A percentile compares a stretch with the other conserved stretches of the same genome.
Conservation (phyloP, 129 eudicot genomes). For the Pulicaria dysenterica region DNA sequence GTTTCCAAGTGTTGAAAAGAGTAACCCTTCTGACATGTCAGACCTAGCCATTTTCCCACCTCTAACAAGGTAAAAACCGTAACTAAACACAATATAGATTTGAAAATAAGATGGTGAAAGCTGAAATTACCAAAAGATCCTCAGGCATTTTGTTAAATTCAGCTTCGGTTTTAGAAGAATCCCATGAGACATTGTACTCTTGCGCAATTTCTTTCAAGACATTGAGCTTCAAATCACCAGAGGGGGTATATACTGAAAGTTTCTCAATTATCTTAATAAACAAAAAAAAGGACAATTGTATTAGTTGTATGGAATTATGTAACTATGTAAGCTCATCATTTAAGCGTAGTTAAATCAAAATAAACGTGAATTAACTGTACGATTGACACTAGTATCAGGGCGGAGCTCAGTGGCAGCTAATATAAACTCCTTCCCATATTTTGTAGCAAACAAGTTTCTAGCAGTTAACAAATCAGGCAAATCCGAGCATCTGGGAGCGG, state of each 20-base stretch:
- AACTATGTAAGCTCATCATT: not conserved
- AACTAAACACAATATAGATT: not conserved
- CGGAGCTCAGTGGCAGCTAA: conserved; percentile 93
- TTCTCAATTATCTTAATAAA: conserved; percentile 81
- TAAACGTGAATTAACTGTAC: conserved; percentile 70
- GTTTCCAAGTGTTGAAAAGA: not conserved
- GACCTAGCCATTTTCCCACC: not conserved
- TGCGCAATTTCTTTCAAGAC: conserved; percentile 72
- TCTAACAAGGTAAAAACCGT: not conserved
- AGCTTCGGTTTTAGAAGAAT: conserved; percentile 84
- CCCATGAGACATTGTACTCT: conserved; percentile 75
- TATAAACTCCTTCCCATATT: conserved; percentile 92
- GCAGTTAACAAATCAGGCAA: conserved; percentile 81
- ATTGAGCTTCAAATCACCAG: conserved; percentile 64
- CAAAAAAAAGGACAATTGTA: not conserved
- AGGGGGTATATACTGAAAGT: conserved; percentile 83
- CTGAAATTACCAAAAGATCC: conserved; percentile 79
- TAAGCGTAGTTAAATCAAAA: conserved; percentile 4
- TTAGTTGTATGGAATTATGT: conserved; percentile 1
- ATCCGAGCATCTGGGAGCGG: conserved; percentile 98
- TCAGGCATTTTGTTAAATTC: conserved; percentile 73
- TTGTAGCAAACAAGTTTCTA: conserved; percentile 71
- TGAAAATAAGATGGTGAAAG: not conserved
- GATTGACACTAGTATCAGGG: conserved; percentile 96
- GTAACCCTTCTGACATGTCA: not conserved